Base-by-base conservation (phyloP, 352 stramenopile species). In the Phytophthora pistaciae region DNA sequence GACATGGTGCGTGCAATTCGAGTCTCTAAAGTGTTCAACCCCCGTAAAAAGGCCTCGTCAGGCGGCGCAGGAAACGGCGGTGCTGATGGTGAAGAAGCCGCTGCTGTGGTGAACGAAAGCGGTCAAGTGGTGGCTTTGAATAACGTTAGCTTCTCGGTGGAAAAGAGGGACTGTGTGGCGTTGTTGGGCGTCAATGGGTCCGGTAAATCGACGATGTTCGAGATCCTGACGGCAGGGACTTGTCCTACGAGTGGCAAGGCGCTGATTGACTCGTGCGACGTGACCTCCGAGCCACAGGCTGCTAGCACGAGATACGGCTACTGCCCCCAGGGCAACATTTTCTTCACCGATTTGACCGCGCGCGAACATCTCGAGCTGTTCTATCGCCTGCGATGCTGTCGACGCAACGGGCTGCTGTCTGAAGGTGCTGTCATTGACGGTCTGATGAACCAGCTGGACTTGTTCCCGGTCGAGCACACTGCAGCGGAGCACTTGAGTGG, bases 131-230 rank as follows among this genome's bases (percentile, higher is more conserved):
- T 95, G 10, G 88, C 88, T 3, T 53, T 94, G 11, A 66, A 92
- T 36, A 76, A 94, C 48, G 79, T 98, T 8, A 94, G 80, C 64
- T 91, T 98, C 48, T 78, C 79, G 0, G 93, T 99, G 4, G 80
- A 93, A 42, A 79, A 83, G 27, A 89, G 94, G 20, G 90, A 98
- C 66, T 95, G 95, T 57, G 93, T 99, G 18, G 96, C 95, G 1
- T 66, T 99, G 4, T 74, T 99, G 14, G 96, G 97, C 3, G 90
- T 98, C 49, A 99, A 99, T 74, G 97, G 96, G 3, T 96, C 94
- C 16, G 95, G 96, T n/a, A 99, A 99, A 75, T 99, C 97, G 18
- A 99, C 98, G 3, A 98, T 97, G 54, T 99, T 99, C 65, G 88
- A 94, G 62, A 98, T 99, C 56, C 70, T 99, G 21, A 99, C 97